These are phyloP conservation scores for Psilocybe subaeruginosa DNA, from an alignment of 768 basidiomycete genomes.

Conservation along the genomic window DNA sequence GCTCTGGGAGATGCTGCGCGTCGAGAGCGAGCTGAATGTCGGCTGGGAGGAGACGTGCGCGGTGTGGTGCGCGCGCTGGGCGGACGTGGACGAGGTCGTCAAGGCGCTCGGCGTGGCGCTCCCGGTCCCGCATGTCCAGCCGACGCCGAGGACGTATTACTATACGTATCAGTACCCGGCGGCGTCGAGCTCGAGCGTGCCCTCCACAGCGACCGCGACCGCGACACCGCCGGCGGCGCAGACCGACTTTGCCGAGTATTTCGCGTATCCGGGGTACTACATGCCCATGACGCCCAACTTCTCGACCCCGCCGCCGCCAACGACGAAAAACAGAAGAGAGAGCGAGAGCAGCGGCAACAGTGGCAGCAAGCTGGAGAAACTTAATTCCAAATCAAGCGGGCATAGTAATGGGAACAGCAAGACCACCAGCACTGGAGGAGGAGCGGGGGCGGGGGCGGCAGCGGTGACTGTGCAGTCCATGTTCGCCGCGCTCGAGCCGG, in stretches of 20 bases:
- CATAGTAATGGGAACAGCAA: neutral
- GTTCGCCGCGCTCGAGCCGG: conserved; percentile 23
- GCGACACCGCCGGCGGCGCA: neutral
- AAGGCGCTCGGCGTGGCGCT: conserved; percentile 18
- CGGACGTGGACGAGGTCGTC: conserved; percentile 57
- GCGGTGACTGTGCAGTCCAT: conserved; percentile 19
- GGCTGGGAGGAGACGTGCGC: conserved; percentile 69
- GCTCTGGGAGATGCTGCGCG: conserved; percentile 84
- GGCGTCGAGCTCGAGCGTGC: no score
- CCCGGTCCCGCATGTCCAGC: conserved; percentile 19
- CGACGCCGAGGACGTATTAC: conserved; percentile 4
- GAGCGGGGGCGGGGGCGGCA: conserved; percentile 6
- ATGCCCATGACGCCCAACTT: conserved; percentile 15
- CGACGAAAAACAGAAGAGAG: conserved; percentile 13
- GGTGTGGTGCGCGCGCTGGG: conserved; percentile 74
- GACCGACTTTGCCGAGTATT: conserved; percentile 15
- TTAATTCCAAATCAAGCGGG: conserved; percentile 11
- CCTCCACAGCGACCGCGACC: neutral
- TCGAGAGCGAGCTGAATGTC: conserved; percentile 70
- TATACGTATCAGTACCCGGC: neutral
- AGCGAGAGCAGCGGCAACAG: conserved; percentile 12
- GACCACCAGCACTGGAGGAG: neutral
- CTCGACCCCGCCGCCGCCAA: neutral
- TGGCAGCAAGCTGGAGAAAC: conserved; percentile 13
- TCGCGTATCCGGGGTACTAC: conserved; percentile 20